phyloP scores from a whole-genome alignment of 1,284 basidiomycete species.

The Tilletia indica region DNA sequence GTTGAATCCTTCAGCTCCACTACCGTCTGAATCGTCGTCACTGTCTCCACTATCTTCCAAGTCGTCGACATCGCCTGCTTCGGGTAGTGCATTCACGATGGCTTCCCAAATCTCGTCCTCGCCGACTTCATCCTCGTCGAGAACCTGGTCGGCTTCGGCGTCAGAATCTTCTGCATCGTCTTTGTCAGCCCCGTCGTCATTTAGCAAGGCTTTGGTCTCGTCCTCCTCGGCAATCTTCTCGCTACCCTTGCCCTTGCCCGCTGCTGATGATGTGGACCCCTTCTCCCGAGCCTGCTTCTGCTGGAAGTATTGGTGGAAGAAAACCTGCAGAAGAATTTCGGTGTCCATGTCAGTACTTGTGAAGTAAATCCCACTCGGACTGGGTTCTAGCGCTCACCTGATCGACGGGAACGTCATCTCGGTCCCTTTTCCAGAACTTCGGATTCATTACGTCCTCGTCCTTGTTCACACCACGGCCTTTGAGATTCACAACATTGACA shows the following conservation, averaged over 20 bases:
- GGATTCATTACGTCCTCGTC: constrained; percentile 71
- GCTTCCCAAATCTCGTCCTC: constrained; percentile 59
- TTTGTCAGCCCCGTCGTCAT: constrained; percentile 22
- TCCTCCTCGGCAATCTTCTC: constrained; percentile 66
- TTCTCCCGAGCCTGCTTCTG: constrained; percentile 44
- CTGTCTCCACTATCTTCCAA: constrained; percentile 60
- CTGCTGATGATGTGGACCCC: background rate
- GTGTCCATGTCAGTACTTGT: constrained; percentile 38
- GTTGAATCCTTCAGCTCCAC: constrained; percentile 25
- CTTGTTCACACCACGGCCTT: constrained; percentile 44
- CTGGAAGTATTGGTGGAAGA: constrained; percentile 55
- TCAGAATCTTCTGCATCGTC: constrained; percentile 37
- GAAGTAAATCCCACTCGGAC: constrained; percentile 44
- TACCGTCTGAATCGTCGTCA: constrained; percentile 34
- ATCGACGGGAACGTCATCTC: constrained; percentile 79
- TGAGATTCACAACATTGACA: constrained; percentile 15
- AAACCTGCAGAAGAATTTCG: constrained; percentile 58
- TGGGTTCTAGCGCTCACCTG: constrained; percentile 63
- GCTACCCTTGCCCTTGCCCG: constrained; percentile 21
- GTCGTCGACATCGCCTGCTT: constrained; percentile 64
- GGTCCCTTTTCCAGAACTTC: constrained; percentile 72
- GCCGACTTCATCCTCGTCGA: constrained; percentile 31
- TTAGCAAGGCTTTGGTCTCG: constrained; percentile 57
- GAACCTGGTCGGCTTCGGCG: background rate
- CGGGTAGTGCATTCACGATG: constrained; percentile 58